Conservation (phyloP, 139 green algal genomes). For the Chlamydomonas sp. region DNA sequence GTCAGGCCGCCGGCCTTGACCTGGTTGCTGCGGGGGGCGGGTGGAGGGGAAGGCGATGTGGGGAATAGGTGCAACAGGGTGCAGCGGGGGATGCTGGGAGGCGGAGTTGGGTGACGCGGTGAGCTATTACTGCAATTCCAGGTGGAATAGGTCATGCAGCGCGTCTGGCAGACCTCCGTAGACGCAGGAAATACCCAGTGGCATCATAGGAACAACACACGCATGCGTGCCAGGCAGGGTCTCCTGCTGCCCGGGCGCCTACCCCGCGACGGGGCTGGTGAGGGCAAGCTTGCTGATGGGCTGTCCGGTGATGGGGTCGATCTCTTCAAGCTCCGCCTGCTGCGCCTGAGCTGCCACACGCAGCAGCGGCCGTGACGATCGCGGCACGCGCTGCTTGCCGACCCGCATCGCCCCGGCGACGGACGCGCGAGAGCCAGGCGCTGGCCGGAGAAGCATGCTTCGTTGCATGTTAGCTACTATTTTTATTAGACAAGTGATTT, state of each 20-base stretch:
- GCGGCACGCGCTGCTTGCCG: too few species aligned
- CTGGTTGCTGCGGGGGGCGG: conserved; percentile 25
- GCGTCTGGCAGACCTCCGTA: background rate
- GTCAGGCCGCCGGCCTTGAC: conserved; percentile 41
- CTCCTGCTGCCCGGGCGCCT: background rate
- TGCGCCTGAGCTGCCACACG: too few species aligned
- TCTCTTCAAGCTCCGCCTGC: conserved; percentile 32
- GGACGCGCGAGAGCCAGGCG: too few species aligned
- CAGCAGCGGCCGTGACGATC: too few species aligned
- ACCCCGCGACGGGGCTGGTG: conserved; percentile 44
- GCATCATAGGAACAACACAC: background rate
- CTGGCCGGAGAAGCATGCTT: too few species aligned
- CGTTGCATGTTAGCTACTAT: too few species aligned
- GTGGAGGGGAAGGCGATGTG: background rate
- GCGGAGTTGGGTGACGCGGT: background rate
- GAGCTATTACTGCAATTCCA: background rate
- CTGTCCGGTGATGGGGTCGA: conserved; percentile 51
- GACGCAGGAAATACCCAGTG: background rate
- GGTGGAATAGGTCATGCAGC: background rate
- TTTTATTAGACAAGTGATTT: too few species aligned
- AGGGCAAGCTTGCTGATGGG: conserved; percentile 35
- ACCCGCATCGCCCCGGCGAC: too few species aligned
- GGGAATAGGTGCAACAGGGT: background rate
- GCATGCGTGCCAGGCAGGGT: background rate
- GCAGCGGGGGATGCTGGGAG: background rate